phyloP scores from a whole-genome alignment of 208 protist species.

The Crithidia fasciculata region DNA sequence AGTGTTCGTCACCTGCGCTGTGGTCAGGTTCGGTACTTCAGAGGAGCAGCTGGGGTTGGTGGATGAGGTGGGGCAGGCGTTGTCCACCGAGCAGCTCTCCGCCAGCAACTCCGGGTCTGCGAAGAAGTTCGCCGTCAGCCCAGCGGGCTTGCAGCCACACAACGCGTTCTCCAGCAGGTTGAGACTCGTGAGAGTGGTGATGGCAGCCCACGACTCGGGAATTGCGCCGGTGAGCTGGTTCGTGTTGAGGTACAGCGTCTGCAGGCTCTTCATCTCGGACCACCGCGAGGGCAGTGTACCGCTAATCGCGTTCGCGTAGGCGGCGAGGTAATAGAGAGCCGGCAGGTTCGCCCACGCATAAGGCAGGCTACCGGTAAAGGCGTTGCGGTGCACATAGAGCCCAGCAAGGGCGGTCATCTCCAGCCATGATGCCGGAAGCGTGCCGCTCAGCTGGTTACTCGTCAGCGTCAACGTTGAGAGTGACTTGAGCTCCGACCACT shows the following conservation, averaged over 20 bases:
- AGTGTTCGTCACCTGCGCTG: not conserved
- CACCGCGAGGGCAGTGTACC: not conserved
- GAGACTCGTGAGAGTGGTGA: not conserved
- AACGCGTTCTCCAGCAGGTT: not conserved
- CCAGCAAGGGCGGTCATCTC: not conserved
- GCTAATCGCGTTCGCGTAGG: not conserved
- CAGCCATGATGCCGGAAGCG: constrained; percentile 8
- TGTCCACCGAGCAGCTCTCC: not conserved
- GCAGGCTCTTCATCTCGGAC: not conserved
- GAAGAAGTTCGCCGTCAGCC: not conserved
- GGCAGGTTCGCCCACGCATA: not conserved
- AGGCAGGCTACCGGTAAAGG: not conserved
- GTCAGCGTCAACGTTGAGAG: constrained; percentile 1
- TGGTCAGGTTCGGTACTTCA: not conserved
- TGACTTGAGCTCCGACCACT: constrained; percentile 2
- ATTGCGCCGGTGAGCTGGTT: not conserved
- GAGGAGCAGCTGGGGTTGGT: not conserved
- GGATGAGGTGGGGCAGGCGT: not conserved
- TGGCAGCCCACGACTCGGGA: constrained; percentile 4
- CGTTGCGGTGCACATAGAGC: constrained; percentile 4
- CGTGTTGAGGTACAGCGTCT: not conserved
- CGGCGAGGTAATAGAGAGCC: not conserved
- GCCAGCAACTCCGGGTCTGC: not conserved
- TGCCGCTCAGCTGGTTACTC: constrained; percentile 8
- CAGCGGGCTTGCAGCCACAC: constrained; percentile 3